Percentiles rank a stretch among this genome's conserved stretches.
Conservation (phyloP, 345 rosid genomes). For the Lumnitzera racemosa region DNA sequence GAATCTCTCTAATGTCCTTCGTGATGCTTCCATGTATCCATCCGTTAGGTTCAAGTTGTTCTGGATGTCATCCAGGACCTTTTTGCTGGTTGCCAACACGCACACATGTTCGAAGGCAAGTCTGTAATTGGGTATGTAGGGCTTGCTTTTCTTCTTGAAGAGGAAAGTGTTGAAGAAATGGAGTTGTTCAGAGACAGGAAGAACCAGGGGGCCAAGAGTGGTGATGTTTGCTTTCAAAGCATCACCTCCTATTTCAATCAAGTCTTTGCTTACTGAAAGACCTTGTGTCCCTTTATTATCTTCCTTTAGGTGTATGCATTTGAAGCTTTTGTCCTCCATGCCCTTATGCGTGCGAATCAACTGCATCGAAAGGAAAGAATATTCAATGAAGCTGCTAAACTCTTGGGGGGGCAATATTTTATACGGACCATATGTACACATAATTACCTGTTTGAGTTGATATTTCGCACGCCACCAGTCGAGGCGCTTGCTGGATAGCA, state of each 20-base stretch:
- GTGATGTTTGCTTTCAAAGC: slow-evolving; percentile 63
- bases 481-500: slow-evolving; percentile 51
- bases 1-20: slow-evolving; percentile 49
- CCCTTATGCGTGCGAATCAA: slow-evolving; percentile 63
- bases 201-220: slow-evolving; percentile 48
- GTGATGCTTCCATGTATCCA: slow-evolving; percentile 62
- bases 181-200: slow-evolving; percentile 38
- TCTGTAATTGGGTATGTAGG: slow-evolving; percentile 38
- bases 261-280: slow-evolving; percentile 41
- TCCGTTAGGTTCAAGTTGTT: slow-evolving; percentile 51
- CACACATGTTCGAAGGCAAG: slow-evolving; percentile 62
- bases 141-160: slow-evolving; percentile 23
- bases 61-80: slow-evolving; percentile 50
- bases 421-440: background rate
- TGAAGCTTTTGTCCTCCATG: slow-evolving; percentile 42
- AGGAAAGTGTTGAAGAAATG: slow-evolving; percentile 39
- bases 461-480: slow-evolving; percentile 59
- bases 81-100: slow-evolving; percentile 39
- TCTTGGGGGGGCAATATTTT: background rate
- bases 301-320: slow-evolving; percentile 43
- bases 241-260: slow-evolving; percentile 42
- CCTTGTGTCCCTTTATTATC: slow-evolving; percentile 45
- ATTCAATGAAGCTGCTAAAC: background rate
- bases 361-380: slow-evolving; percentile 17
- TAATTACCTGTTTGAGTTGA: slow-evolving; percentile 40